Percentiles rank a stretch among this genome's conserved stretches.
Evolutionary conservation across 345 rosid genomes (phyloP).

Genomic region (Angophora floribunda): DNA sequence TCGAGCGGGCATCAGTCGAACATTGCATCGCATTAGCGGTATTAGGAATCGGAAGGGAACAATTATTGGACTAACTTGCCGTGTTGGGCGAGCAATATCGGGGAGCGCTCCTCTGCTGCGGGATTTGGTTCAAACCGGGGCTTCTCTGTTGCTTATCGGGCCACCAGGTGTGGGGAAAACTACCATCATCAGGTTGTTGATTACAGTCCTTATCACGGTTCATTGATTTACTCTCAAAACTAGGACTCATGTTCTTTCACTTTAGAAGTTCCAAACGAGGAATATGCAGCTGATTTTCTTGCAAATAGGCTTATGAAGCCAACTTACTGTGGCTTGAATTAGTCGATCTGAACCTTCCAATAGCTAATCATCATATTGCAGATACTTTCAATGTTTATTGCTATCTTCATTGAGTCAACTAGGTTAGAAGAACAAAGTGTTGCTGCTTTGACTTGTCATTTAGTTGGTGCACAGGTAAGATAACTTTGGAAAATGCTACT

Average conservation of each 20-base stretch:
- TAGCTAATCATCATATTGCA: background rate
- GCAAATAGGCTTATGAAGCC: background rate
- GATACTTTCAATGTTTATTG: background rate
- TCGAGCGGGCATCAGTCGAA: conserved; percentile 86
- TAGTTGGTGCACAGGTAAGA: background rate
- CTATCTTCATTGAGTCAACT: background rate
- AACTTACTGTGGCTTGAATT: background rate
- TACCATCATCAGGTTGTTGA: conserved; percentile 72
- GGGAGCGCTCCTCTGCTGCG: conserved; percentile 71
- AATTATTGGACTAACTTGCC: conserved; percentile 85
- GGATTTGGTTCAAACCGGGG: conserved; percentile 72
- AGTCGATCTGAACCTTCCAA: background rate
- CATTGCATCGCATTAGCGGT: conserved; percentile 86
- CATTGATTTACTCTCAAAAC: background rate
- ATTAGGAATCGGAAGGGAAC: conserved; percentile 66
- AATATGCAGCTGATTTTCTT: background rate
- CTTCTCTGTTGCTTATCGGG: conserved; percentile 81
- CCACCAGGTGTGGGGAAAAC: conserved; percentile 98
- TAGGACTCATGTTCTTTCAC: background rate
- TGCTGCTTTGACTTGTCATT: background rate
- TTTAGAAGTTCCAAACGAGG: background rate
- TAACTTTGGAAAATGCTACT: background rate
- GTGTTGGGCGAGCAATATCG: conserved; percentile 80
- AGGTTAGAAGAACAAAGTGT: background rate
- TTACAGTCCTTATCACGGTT: background rate